Base-by-base conservation (phyloP, 495 filamentous ascomycete genomes). In the Trichoderma gamsii region DNA sequence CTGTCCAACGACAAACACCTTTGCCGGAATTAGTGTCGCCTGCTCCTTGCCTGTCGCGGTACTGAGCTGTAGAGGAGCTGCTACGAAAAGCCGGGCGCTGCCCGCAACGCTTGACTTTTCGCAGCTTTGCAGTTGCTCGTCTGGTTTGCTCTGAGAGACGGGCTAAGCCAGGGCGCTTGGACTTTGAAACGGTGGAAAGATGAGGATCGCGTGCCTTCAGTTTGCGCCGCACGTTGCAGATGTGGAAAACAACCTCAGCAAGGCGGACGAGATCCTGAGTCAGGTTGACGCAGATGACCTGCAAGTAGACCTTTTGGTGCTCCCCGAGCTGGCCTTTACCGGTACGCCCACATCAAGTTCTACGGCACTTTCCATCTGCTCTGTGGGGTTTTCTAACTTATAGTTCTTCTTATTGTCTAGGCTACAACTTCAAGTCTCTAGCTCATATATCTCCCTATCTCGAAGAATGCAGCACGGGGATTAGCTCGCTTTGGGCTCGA, bases 311-410 rank as follows among this genome's bases (percentile, higher is more conserved):
- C 76, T 97, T 56, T 82, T 97, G 18, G 86, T 97, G 16, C 80
- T 98, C 66, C 92, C 93, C 12, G 94, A 98, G 77, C 77, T 97
- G 77, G 92, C 94, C n/a, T 91, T 98, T 73, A 86, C 92, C 63
- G 92, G 92, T 92, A 82, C 71, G 85, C 13, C 64, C 27, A 13
- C 64, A 52, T 38, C 35, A 38, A 0, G 35, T 38, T 38, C 35
- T 32, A 27, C 27, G 9, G 23, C 32, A 11, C 56, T 38, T 18
- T 18, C 11, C 12, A 64, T 29, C 6, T 41, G 61, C 38, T 13
- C n/a, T 25, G 25, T 35, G 27, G 15, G 12, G 1, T 64, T 5
- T 41, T 32, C 61, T 35, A 64, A 41, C 61, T 11, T 18, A 21
- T 9, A 29, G 35, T 7, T 38, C 61, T 21, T 11, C 27, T 16